A percentile compares a stretch with the other conserved stretches of the same genome.
Conservation (phyloP, 805 yeast genomes). For the Spathaspora sp. region DNA sequence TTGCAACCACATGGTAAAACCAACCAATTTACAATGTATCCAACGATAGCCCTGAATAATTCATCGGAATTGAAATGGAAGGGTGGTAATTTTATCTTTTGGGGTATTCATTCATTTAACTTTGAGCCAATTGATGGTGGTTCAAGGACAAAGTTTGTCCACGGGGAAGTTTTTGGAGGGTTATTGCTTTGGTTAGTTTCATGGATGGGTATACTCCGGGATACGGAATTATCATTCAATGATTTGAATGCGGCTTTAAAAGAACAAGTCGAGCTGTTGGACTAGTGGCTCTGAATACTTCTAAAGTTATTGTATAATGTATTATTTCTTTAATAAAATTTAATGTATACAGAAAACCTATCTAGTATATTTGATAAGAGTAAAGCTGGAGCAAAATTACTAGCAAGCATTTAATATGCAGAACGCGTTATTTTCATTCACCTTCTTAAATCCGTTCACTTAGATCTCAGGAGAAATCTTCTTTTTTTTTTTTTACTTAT, state of each 20-base stretch:
- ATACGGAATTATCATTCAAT: slow-evolving; percentile 8
- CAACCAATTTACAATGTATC: slow-evolving; percentile 6
- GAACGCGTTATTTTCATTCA: too few relatives aligned
- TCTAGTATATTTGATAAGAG: too few relatives aligned
- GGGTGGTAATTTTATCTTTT: slow-evolving; percentile 10
- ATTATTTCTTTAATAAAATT: too few relatives aligned
- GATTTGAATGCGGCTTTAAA: slow-evolving; percentile 11
- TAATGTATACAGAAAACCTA: too few relatives aligned
- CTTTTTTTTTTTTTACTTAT: too few relatives aligned
- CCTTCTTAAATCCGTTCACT: too few relatives aligned
- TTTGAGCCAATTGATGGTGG: slow-evolving; percentile 6
- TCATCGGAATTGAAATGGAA: slow-evolving; percentile 9
- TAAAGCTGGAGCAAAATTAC: too few relatives aligned
- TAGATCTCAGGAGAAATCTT: too few relatives aligned
- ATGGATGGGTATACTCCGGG: slow-evolving; percentile 6
- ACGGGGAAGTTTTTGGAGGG: slow-evolving; percentile 11
- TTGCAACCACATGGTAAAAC: slow-evolving; percentile 6
- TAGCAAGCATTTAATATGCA: too few relatives aligned
- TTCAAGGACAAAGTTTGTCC: slow-evolving; percentile 7
- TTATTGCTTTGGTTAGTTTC: slow-evolving; percentile 5
- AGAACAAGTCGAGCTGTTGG: slow-evolving; percentile 8
- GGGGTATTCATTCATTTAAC: slow-evolving; percentile 10
- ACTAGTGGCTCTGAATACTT: background rate
- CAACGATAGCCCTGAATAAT: slow-evolving; percentile 3
- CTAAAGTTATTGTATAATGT: too few relatives aligned